Conservation (phyloP, 2,329 filamentous ascomycete species). For the Colletotrichum spinosum region DNA sequence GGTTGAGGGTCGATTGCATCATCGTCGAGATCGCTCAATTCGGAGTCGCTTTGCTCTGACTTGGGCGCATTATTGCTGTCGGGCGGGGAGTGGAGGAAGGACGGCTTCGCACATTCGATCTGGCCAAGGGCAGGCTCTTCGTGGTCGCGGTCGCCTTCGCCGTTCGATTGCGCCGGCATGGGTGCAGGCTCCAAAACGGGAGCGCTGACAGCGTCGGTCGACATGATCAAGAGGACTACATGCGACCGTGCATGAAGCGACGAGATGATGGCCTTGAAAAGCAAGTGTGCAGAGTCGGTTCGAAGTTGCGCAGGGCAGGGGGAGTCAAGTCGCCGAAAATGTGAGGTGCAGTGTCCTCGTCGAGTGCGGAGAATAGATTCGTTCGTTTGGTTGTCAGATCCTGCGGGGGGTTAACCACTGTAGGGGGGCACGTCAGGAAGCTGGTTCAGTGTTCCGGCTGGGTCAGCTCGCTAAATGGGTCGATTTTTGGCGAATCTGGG, state of each 20-base stretch:
- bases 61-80: constrained; percentile 72
- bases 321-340: constrained; percentile 33
- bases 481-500: constrained; percentile 42
- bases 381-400: constrained; percentile 38
- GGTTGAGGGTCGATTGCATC: constrained; percentile 52
- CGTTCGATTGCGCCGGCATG: constrained; percentile 39
- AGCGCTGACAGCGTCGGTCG: constrained; percentile 66
- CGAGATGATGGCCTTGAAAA: constrained; percentile 12
- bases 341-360: constrained; percentile 36
- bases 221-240: constrained; percentile 63
- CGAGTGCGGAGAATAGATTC: constrained; percentile 37
- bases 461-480: constrained; percentile 38
- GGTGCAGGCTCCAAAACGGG: constrained; percentile 53
- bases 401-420: constrained; percentile 37
- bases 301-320: constrained; percentile 13
- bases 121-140: constrained; percentile 41
- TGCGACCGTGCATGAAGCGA: constrained; percentile 49
- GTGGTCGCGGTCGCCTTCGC: constrained; percentile 40
- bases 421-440: constrained; percentile 21
- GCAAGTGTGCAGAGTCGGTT: neutral
- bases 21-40: constrained; percentile 74
- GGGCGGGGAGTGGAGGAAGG: constrained; percentile 71
- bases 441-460: constrained; percentile 24
- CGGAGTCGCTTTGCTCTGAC: constrained; percentile 71
- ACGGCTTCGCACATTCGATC: constrained; percentile 53